These are phyloP conservation scores for Penicillium odoratum DNA, from an alignment of 495 filamentous ascomycete species.

Conservation along the genomic window DNA sequence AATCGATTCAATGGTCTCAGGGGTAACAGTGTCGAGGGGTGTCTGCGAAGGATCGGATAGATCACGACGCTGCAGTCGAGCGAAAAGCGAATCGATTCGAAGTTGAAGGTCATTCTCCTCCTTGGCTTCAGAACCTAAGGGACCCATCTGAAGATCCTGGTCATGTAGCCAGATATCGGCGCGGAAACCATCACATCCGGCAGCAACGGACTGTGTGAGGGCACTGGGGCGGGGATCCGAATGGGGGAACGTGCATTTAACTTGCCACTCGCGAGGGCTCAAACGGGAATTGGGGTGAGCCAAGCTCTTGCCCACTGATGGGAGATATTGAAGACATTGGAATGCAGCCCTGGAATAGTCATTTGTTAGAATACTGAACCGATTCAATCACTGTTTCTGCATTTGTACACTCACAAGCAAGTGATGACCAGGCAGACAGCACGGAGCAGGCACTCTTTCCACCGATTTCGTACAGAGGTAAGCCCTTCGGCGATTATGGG, in stretches of 20 bases:
- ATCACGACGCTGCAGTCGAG: slow-evolving; percentile 2
- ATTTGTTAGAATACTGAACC: background rate
- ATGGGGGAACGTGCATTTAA: slow-evolving; percentile 22
- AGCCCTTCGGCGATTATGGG: slow-evolving; percentile 20
- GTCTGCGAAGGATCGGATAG: background rate
- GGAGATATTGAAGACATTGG: slow-evolving; percentile 17
- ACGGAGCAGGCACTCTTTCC: slow-evolving; percentile 27
- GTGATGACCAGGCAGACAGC: slow-evolving; percentile 31
- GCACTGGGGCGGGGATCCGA: slow-evolving; percentile 22
- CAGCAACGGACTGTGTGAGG: slow-evolving; percentile 18
- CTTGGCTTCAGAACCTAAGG: slow-evolving; percentile 1
- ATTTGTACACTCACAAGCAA: slow-evolving; percentile 30
- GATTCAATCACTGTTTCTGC: background rate
- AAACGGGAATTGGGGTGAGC: slow-evolving; percentile 2
- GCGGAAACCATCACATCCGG: slow-evolving; percentile 24
- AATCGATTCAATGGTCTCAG: background rate
- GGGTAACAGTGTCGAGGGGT: background rate
- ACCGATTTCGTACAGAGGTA: slow-evolving; percentile 13
- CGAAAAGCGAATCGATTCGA: slow-evolving; percentile 17
- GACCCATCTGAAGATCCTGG: slow-evolving; percentile 54
- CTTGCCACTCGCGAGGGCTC: slow-evolving; percentile 12
- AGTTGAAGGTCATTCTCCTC: slow-evolving; percentile 16
- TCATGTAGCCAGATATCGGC: slow-evolving; percentile 67
- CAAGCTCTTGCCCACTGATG: slow-evolving; percentile 2
- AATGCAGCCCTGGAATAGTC: slow-evolving; percentile 16